Evolutionary conservation across 495 filamentous ascomycete species (phyloP), one percentile per base, ranked within the genome.

Genomic region (Xylaria castorea): DNA sequence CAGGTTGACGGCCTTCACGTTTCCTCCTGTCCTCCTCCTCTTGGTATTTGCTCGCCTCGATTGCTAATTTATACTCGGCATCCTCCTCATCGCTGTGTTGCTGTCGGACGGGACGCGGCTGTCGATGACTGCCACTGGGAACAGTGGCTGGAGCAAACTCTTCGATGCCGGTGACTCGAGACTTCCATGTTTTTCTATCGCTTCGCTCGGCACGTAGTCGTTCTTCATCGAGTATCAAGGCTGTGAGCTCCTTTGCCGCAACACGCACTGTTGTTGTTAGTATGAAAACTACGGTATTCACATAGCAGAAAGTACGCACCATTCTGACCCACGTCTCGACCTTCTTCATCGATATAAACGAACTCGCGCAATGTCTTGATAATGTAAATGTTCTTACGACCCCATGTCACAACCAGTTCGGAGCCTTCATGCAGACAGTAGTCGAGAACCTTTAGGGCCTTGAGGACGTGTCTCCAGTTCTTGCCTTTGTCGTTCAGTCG

Each of bases 311-410:
- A 46, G 4, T 9, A 71, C 68, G 68, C 32, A 98, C 96, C 93
- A 83, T 97, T 97, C 77, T 97, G 93, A 58, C 97, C 97, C 48
- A 98, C 97, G 80, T 99, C 97, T 70, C 91, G 87, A 55, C 93
- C 92, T 68, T 98, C 96, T 75, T 98, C 97, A 74, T 99, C 97
- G 30, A 98, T 89, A 80, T 97, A 94, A 78, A 93, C 91, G 75
- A 99, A 99, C 81, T 99, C 97, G 76, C 97, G 91, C 79, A 99
- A 80, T 18, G 97, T 99, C 84, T 98, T 98, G 87, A 99, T 97
- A 81, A 98, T 94, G 83, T 96, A 99, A 76, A 97, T 91, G 79
- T 97, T 98, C 85, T 97, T 96, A 73, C 94, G 91, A 55, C 95
- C 95, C 97, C 97, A 98, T 3, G 95, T 97, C 36, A 99, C 97